Evolutionary conservation across 176 grass and related monocot species (phyloP).

Genomic region (Thalia dealbata): DNA sequence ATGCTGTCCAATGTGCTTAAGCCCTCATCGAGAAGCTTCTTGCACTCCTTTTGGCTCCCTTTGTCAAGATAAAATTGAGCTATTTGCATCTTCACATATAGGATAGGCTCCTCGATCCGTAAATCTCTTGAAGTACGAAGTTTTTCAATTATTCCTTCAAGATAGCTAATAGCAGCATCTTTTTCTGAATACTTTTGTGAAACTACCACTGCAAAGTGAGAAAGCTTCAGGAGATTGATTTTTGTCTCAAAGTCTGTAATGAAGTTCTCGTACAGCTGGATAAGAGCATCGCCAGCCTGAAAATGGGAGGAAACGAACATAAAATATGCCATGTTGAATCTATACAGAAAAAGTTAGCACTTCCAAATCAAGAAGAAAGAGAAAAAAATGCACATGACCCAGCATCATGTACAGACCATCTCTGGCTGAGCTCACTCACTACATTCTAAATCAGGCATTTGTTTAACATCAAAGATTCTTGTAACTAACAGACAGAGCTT

Average conservation of each 20-base stretch:
- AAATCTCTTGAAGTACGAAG: conserved; percentile 47
- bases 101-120: conserved; percentile 61
- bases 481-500: too few relatives aligned
- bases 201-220: conserved; percentile 63
- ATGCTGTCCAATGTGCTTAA: conserved; percentile 66
- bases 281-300: conserved; percentile 69
- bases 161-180: conserved; percentile 61
- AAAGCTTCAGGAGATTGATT: conserved; percentile 75
- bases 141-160: conserved; percentile 65
- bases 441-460: too few relatives aligned
- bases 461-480: too few relatives aligned
- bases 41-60: conserved; percentile 68
- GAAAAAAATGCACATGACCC: too few relatives aligned
- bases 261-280: conserved; percentile 84
- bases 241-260: conserved; percentile 88
- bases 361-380: not conserved
- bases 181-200: conserved; percentile 78
- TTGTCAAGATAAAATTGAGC: conserved; percentile 64
- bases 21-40: conserved; percentile 77
- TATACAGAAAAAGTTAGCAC: not conserved
- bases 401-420: too few relatives aligned
- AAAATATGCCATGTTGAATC: not conserved
- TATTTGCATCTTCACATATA: conserved; percentile 88
- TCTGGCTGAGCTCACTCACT: too few relatives aligned
- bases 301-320: conserved; percentile 8